Evolutionary conservation across 495 filamentous ascomycete species (phyloP).

Genomic region (Xylaria venustula): DNA sequence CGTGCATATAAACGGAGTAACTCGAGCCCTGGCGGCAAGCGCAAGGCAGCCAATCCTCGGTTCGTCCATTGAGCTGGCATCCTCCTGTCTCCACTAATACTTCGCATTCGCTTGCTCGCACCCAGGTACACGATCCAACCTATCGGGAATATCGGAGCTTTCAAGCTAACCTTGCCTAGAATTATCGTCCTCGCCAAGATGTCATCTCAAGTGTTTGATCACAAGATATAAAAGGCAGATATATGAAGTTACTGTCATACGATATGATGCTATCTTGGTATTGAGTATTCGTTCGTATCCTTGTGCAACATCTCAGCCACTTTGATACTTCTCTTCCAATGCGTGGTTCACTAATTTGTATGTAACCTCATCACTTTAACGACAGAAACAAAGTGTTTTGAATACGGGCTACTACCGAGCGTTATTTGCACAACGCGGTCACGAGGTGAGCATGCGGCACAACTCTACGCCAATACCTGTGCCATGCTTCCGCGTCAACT

Average conservation of each 20-base stretch:
- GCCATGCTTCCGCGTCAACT: too few species aligned
- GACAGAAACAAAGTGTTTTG: background rate
- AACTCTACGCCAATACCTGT: too few species aligned
- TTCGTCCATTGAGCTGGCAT: background rate
- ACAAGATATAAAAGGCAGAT: too few species aligned
- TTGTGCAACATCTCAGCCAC: too few species aligned
- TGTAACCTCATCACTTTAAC: background rate
- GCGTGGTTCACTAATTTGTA: background rate
- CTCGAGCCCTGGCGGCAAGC: background rate
- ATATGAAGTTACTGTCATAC: background rate
- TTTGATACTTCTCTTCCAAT: background rate
- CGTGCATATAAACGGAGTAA: background rate
- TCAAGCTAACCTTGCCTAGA: too few species aligned
- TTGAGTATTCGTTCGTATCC: too few species aligned
- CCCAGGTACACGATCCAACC: background rate
- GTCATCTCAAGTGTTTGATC: background rate
- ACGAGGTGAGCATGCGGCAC: too few species aligned
- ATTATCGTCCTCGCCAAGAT: background rate
- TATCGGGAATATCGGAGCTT: background rate
- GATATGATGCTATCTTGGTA: background rate
- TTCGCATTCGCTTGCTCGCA: conserved; percentile 9
- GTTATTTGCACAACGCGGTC: background rate
- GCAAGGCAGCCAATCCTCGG: background rate
- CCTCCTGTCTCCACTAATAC: background rate
- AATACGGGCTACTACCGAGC: background rate